phyloP scores from a whole-genome alignment of 2,329 filamentous ascomycete genomes.

The Nigrospora osmanthi region DNA sequence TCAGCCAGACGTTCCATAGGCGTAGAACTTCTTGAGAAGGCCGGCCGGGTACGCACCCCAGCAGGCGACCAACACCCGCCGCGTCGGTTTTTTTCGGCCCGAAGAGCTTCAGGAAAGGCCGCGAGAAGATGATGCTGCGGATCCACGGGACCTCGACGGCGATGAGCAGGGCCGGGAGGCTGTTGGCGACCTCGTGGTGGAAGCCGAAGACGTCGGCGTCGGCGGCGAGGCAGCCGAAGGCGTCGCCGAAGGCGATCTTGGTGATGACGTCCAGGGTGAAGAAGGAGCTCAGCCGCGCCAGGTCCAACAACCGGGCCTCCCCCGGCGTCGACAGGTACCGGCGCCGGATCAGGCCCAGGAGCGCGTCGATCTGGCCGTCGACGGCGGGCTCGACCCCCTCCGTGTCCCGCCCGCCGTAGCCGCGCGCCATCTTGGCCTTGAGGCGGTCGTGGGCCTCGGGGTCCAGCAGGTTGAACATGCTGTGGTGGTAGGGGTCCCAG shows the following conservation, averaged over 20 bases:
- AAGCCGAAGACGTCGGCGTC: slow-evolving; percentile 12
- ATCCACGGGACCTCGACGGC: slow-evolving; percentile 10
- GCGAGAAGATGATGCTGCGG: slow-evolving; percentile 11
- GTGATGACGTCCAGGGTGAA: slow-evolving; percentile 17
- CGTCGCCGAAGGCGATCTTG: slow-evolving; percentile 12
- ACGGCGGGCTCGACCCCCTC: background rate
- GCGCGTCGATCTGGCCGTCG: slow-evolving; percentile 1
- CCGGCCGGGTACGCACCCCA: slow-evolving; percentile 6
- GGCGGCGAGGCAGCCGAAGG: slow-evolving; percentile 13
- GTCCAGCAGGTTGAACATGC: slow-evolving; percentile 39
- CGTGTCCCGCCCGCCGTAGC: slow-evolving; percentile 3
- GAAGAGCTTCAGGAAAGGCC: slow-evolving; percentile 7
- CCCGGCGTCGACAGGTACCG: background rate
- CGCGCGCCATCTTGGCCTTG: slow-evolving; percentile 26
- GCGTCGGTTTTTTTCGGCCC: slow-evolving; percentile 11
- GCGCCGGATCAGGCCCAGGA: background rate
- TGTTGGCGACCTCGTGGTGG: slow-evolving; percentile 2
- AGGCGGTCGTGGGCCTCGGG: slow-evolving; percentile 29
- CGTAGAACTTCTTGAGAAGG: too few species aligned
- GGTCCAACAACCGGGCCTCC: slow-evolving; percentile 8
- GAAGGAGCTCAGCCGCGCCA: slow-evolving; percentile 7
- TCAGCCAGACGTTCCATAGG: background rate
- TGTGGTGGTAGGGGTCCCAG: slow-evolving; percentile 42
- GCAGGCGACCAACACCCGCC: slow-evolving; percentile 9
- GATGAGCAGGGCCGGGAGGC: slow-evolving; percentile 4